Percentiles rank a stretch among this genome's conserved stretches.
These are phyloP conservation scores for Tremellales sp. DNA, from an alignment of 1,284 basidiomycete genomes.

Conservation along the genomic window DNA sequence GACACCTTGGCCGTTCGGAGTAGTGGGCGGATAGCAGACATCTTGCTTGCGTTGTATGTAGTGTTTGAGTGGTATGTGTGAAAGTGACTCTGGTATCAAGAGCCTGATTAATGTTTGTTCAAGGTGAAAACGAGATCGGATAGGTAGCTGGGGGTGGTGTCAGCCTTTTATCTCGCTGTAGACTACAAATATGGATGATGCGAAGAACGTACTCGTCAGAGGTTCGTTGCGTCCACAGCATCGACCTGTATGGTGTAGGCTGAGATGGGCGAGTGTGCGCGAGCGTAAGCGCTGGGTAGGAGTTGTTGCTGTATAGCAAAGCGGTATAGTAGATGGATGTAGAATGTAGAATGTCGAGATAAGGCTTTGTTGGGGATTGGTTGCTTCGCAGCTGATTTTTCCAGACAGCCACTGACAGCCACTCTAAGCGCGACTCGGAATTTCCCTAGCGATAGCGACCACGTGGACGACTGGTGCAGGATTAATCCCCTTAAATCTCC, in stretches of 20 bases:
- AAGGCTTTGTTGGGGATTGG: too few relatives aligned
- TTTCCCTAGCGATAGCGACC: too few relatives aligned
- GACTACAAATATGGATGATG: not conserved
- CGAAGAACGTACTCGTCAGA: constrained; percentile 47
- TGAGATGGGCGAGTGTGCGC: not conserved
- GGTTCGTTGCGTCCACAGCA: constrained; percentile 47
- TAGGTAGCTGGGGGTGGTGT: constrained; percentile 35
- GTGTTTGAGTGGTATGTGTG: constrained; percentile 1
- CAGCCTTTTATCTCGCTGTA: not conserved
- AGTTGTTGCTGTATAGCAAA: not conserved
- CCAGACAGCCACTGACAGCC: too few relatives aligned
- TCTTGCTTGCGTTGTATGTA: constrained; percentile 3
- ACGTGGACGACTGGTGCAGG: too few relatives aligned
- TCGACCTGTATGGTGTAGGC: constrained; percentile 13
- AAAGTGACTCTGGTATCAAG: constrained; percentile 2
- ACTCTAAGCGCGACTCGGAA: too few relatives aligned
- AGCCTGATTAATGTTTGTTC: constrained; percentile 24
- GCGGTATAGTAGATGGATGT: too few relatives aligned
- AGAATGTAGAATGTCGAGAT: too few relatives aligned
- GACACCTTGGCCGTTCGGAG: constrained; percentile 12
- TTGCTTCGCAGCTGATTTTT: too few relatives aligned
- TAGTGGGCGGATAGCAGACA: constrained; percentile 13
- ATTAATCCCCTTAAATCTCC: too few relatives aligned
- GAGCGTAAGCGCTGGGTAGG: not conserved
- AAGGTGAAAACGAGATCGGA: constrained; percentile 47